Percentiles rank a stretch among this genome's conserved stretches.
Evolutionary conservation across 2,329 filamentous ascomycete species (phyloP).

Genomic region (Ceratocystis albifundus): DNA sequence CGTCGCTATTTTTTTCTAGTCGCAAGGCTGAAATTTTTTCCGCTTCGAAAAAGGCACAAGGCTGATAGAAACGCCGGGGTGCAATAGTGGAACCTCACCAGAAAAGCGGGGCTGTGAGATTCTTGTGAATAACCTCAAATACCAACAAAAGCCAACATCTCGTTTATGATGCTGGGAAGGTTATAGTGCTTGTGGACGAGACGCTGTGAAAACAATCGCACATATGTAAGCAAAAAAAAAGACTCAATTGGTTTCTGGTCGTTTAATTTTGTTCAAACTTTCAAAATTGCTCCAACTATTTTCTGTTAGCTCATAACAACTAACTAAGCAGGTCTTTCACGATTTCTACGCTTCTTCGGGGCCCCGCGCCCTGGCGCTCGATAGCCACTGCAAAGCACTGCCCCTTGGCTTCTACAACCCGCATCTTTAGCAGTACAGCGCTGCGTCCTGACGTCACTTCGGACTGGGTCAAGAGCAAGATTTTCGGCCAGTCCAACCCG

Average conservation of each 20-base stretch:
- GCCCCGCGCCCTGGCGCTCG: conserved; percentile 4
- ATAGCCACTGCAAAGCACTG: not conserved
- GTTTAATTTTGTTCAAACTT: too few species aligned
- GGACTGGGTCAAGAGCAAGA: conserved; percentile 17
- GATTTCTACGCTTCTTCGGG: conserved; percentile 17
- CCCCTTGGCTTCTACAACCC: not conserved
- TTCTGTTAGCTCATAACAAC: not conserved
- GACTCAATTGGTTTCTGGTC: too few species aligned
- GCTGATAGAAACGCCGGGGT: not conserved
- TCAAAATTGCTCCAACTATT: too few species aligned
- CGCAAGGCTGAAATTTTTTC: conserved; percentile 19
- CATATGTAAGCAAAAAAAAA: not conserved
- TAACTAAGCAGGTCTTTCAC: conserved; percentile 8
- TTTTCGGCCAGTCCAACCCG: conserved; percentile 17
- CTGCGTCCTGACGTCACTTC: conserved; percentile 4
- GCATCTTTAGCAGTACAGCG: conserved; percentile 18
- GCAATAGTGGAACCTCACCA: not conserved
- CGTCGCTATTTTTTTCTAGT: conserved; percentile 1
- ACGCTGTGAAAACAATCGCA: not conserved
- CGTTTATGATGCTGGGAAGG: not conserved
- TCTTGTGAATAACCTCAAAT: conserved; percentile 17
- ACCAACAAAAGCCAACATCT: not conserved
- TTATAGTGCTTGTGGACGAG: not conserved
- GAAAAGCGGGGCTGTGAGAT: conserved; percentile 16
- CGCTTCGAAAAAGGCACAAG: conserved; percentile 5